Base-by-base conservation (phyloP, 129 eudicot species). In the Centaurea solstitialis region DNA sequence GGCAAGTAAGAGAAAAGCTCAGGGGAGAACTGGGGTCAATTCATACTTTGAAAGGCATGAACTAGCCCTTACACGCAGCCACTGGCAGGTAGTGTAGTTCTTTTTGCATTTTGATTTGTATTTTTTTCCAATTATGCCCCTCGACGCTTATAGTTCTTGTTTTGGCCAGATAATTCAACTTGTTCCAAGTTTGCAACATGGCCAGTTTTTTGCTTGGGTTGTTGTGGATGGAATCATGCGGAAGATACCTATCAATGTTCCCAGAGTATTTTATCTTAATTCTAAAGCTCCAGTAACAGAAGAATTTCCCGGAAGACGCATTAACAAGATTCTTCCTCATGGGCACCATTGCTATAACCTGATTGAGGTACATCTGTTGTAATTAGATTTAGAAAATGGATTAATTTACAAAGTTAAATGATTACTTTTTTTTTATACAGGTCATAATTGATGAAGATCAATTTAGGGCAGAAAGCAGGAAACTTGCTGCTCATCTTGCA, bases 221-320 rank as follows among this genome's bases (percentile, higher is more conserved):
- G 92, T 93, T 72, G 94, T 90, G 21, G 92, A 88, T 67, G 98
- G 98, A 88, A 43, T 68, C 39, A 96, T 96, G 99, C 89, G 81
- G 79, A 96, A 93, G 81, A 85, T 96, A 73, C 93, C 97, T 67
- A 74, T 96, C 45, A 84, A 68, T 67, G 96, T 96, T 33, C 93
- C 99, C n/a, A 84, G 99, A 88, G 87, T 93, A 35, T 93, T 96
- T 85, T 96, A 91, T 83, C 92, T 93, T 73, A 96, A 96, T 80
- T 93, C 93, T 61, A 96, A 93, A 90, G 97, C 99, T 88, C 91
- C 97, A 57, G 80, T 93, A 72, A 93, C 99, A 4, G 99, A 96
- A 84, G 98, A 96, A 37, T 91, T 96, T 79, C 99, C 99, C 79
- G 99, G 99, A 82, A 96, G 89, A 81, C 97, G 90, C 61, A 97